A percentile compares a stretch with the other conserved stretches of the same genome.
Evolutionary conservation across 495 filamentous ascomycete species (phyloP).

Genomic region (Mytilinidion resinicola): DNA sequence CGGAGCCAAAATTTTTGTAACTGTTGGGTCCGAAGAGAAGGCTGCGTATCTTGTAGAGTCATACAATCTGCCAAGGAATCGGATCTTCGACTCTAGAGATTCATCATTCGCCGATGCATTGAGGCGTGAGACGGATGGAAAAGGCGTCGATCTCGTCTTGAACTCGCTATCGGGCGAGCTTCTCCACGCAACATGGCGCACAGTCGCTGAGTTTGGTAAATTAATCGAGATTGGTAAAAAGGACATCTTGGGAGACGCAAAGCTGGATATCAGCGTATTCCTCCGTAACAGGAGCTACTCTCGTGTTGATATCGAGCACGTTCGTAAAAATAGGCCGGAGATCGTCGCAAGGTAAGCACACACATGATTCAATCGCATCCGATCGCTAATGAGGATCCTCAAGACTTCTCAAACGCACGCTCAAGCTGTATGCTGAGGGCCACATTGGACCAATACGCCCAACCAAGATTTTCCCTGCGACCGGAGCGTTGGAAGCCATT

Average conservation of each 20-base stretch:
- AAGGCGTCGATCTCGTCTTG: constrained; percentile 1
- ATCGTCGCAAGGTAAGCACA: no score
- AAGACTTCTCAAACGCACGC: not conserved
- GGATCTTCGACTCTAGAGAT: constrained; percentile 13
- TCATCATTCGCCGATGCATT: constrained; percentile 1
- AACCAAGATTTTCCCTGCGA: not conserved
- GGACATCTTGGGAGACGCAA: constrained; percentile 1
- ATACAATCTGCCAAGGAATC: constrained; percentile 2
- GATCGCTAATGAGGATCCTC: not conserved
- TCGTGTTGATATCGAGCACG: not conserved
- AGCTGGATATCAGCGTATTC: constrained; percentile 4
- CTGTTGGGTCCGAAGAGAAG: constrained; percentile 10
- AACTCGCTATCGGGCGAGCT: constrained; percentile 9
- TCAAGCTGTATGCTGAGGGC: not conserved
- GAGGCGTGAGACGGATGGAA: not conserved
- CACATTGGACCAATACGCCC: not conserved
- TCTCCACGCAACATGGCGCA: not conserved
- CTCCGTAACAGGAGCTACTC: not conserved
- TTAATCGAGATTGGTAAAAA: constrained; percentile 19
- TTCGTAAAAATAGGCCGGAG: not conserved
- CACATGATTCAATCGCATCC: no score
- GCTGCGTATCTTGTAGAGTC: not conserved
- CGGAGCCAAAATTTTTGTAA: constrained; percentile 14
- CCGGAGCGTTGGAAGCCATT: not conserved
- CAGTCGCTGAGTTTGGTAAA: not conserved